Evolutionary conservation across 2,329 filamentous ascomycete species (phyloP).

Genomic region (Exophiala lecanii-corni): DNA sequence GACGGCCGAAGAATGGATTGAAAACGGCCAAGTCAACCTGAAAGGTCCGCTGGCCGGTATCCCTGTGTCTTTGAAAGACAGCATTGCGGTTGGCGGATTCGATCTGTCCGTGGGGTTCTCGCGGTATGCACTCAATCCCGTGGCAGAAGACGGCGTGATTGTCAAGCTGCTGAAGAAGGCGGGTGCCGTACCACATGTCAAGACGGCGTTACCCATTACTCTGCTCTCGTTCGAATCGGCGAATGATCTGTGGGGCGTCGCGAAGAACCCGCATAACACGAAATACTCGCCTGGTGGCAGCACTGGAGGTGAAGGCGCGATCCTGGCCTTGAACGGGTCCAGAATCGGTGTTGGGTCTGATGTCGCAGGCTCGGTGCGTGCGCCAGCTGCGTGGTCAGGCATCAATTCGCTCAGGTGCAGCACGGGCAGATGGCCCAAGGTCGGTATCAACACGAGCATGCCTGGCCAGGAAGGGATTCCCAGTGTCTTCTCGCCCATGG

Average conservation of each 20-base stretch:
- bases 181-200: conserved; percentile 83
- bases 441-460: conserved; percentile 81
- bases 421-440: conserved; percentile 85
- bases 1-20: conserved; percentile 69
- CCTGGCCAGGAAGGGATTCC: conserved; percentile 85
- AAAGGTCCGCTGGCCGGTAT: conserved; percentile 81
- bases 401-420: conserved; percentile 84
- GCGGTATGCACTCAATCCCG: conserved; percentile 63
- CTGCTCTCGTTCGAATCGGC: conserved; percentile 80
- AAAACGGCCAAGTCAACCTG: conserved; percentile 58
- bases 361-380: conserved; percentile 82
- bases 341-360: conserved; percentile 87
- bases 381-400: conserved; percentile 82
- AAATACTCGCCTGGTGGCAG: conserved; percentile 84
- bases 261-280: conserved; percentile 76
- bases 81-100: conserved; percentile 74
- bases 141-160: conserved; percentile 63
- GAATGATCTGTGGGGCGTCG: conserved; percentile 75
- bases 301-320: conserved; percentile 76
- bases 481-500: conserved; percentile 89
- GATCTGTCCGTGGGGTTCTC: conserved; percentile 81
- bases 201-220: conserved; percentile 85
- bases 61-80: conserved; percentile 76
- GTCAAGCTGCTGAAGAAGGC: conserved; percentile 78
- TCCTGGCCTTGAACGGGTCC: conserved; percentile 75